Evolutionary conservation across 2,329 filamentous ascomycete genomes (phyloP).

Genomic region (Atkinsonella hypoxylon): DNA sequence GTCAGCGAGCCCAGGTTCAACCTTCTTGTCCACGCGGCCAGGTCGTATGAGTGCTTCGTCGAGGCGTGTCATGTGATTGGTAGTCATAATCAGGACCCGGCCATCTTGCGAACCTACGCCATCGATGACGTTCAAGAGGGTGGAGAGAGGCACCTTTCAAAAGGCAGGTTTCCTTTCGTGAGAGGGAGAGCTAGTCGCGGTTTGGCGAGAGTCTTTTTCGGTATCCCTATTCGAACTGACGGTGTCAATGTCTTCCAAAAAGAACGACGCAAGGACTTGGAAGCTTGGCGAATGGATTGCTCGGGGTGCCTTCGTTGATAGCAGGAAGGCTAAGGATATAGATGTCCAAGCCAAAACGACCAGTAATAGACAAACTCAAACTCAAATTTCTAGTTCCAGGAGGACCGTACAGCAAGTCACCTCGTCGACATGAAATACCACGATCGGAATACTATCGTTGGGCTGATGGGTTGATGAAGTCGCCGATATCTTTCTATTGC

Average conservation of each 20-base stretch:
- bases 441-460: conserved; percentile 67
- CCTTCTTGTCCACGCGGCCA: conserved; percentile 59
- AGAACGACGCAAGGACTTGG: conserved; percentile 54
- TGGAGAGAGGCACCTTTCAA: too few relatives aligned
- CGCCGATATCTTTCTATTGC: too few relatives aligned
- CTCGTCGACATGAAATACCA: conserved; percentile 64
- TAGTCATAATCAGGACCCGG: conserved; percentile 71
- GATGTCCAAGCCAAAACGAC: conserved; percentile 54
- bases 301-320: conserved; percentile 47
- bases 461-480: too few relatives aligned
- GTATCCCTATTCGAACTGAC: too few relatives aligned
- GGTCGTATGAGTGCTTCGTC: conserved; percentile 65
- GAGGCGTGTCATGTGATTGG: conserved; percentile 61
- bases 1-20: conserved; percentile 44
- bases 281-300: conserved; percentile 46
- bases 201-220: too few relatives aligned
- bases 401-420: conserved; percentile 67
- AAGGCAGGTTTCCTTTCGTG: too few relatives aligned
- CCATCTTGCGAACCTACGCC: conserved; percentile 71
- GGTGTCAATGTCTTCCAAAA: conserved; percentile 58
- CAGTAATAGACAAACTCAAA: conserved; percentile 53
- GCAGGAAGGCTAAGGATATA: conserved; percentile 49
- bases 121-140: conserved; percentile 62
- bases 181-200: too few relatives aligned
- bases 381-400: conserved; percentile 65